Conservation (phyloP, 495 filamentous ascomycete species). For the Parachaetomium inaequale region DNA sequence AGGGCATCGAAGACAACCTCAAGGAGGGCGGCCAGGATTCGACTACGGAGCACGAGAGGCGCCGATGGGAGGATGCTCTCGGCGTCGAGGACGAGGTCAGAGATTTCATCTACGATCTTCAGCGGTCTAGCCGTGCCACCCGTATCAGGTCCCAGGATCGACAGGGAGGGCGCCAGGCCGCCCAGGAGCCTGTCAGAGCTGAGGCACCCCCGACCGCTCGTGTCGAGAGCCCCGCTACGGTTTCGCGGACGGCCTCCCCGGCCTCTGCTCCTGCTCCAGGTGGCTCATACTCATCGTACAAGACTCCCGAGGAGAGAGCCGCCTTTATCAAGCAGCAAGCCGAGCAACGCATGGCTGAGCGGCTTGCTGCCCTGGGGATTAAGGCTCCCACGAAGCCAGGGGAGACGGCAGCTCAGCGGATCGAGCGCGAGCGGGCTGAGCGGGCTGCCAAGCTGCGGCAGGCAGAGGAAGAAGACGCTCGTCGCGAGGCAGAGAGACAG, state of each 20-base stretch:
- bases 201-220: conserved; percentile 40
- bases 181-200: conserved; percentile 44
- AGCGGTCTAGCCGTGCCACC: conserved; percentile 73
- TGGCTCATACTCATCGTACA: conserved; percentile 71
- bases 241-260: conserved; percentile 45
- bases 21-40: conserved; percentile 72
- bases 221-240: conserved; percentile 39
- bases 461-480: conserved; percentile 94
- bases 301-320: conserved; percentile 87
- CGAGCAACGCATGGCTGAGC: conserved; percentile 95
- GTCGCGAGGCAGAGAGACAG: conserved; percentile 82
- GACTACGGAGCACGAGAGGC: conserved; percentile 75
- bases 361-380: conserved; percentile 88
- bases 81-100: conserved; percentile 95
- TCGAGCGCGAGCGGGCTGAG: conserved; percentile 84
- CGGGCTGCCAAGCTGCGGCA: conserved; percentile 78
- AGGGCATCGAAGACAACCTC: conserved; percentile 77
- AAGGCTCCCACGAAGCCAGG: conserved; percentile 68
- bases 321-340: conserved; percentile 96
- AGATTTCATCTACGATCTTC: conserved; percentile 95
- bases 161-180: conserved; percentile 41
- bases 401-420: conserved; percentile 77
- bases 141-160: conserved; percentile 68
- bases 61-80: conserved; percentile 94
- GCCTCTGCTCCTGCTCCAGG: conserved; percentile 40